Evolutionary conservation across 805 yeast species (phyloP).

Genomic region (Barnettozyma pratensis): DNA sequence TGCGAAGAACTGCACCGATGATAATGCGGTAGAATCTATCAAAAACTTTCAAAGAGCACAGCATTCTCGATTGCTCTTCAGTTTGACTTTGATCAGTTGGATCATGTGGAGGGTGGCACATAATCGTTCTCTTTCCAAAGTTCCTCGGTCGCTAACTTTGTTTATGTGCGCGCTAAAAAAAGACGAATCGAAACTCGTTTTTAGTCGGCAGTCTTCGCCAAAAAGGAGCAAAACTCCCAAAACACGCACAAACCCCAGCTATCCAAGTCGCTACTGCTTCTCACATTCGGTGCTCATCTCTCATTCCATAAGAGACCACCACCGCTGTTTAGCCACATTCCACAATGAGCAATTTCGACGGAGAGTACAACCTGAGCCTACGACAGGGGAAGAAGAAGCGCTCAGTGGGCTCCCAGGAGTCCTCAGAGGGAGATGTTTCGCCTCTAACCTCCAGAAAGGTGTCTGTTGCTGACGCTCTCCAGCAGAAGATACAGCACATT

Average conservation of each 20-base stretch:
- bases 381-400: constrained; percentile 8
- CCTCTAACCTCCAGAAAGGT: constrained; percentile 20
- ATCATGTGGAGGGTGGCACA: too few relatives aligned
- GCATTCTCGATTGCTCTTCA: too few relatives aligned
- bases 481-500: neutral
- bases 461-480: constrained; percentile 18
- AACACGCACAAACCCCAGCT: too few relatives aligned
- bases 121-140: too few relatives aligned
- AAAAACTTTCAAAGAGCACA: too few relatives aligned
- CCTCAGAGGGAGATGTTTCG: constrained; percentile 17
- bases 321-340: neutral
- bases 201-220: neutral
- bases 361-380: constrained; percentile 10
- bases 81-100: too few relatives aligned
- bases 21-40: too few relatives aligned
- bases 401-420: constrained; percentile 14
- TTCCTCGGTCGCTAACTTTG: too few relatives aligned
- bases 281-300: too few relatives aligned
- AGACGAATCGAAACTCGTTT: neutral
- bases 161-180: neutral
- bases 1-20: neutral
- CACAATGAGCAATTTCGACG: constrained; percentile 5
- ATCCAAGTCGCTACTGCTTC: too few relatives aligned
- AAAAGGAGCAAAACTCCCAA: neutral
- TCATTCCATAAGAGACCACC: too few relatives aligned